Conservation (phyloP, 1,284 basidiomycete genomes). For the Fistulinella cinereoalba region DNA sequence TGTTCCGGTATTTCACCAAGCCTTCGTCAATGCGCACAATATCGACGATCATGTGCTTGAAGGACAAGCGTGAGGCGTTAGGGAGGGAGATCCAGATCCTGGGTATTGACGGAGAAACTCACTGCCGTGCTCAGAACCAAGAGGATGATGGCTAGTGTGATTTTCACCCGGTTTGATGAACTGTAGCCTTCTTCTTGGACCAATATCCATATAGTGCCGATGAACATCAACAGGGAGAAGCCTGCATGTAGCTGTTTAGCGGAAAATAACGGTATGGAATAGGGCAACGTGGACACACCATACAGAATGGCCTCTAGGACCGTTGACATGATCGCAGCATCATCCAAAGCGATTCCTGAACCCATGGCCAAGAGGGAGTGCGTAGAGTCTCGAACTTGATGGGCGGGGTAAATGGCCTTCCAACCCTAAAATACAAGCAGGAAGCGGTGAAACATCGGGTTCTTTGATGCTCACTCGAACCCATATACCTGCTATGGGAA, state of each 20-base stretch:
- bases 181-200: background rate
- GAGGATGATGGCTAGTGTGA: slow-evolving; percentile 6
- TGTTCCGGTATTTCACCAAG: slow-evolving; percentile 18
- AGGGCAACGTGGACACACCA: slow-evolving; percentile 1
- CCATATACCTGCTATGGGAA: too few species aligned
- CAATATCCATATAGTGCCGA: slow-evolving; percentile 10
- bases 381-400: too few species aligned
- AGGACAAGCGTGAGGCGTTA: too few species aligned
- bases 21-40: slow-evolving; percentile 22
- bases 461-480: too few species aligned
- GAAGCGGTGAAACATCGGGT: too few species aligned
- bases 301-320: slow-evolving; percentile 12
- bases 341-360: slow-evolving; percentile 13
- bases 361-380: background rate
- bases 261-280: background rate
- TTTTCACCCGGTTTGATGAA: background rate
- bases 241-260: slow-evolving; percentile 4
- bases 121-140: slow-evolving; percentile 13
- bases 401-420: too few species aligned
- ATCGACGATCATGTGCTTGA: slow-evolving; percentile 24
- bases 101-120: background rate
- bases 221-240: slow-evolving; percentile 17
- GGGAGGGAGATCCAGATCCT: background rate
- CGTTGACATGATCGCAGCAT: slow-evolving; percentile 6
- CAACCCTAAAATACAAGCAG: too few species aligned